Percentiles rank a stretch among this genome's conserved stretches.
phyloP scores from a whole-genome alignment of 345 rosid genomes.

The Hibiscus tridactylites region DNA sequence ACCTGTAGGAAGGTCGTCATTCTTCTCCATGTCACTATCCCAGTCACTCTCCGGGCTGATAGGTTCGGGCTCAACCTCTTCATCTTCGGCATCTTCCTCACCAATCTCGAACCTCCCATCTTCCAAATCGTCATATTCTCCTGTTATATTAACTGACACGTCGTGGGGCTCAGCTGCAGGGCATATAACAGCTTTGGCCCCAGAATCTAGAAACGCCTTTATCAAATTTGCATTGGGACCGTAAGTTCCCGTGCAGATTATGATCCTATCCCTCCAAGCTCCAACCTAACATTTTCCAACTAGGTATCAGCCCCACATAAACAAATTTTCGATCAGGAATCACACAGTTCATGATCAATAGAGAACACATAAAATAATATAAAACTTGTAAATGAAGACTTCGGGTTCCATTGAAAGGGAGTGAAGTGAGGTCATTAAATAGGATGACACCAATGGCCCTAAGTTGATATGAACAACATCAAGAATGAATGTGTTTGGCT shows the following conservation, averaged over 20 bases:
- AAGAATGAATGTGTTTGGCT: background rate
- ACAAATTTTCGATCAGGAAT: background rate
- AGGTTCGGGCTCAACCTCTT: conserved; percentile 44
- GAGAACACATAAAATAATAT: background rate
- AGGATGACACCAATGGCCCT: background rate
- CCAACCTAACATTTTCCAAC: conserved; percentile 52
- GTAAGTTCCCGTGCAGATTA: conserved; percentile 71
- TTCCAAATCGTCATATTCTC: conserved; percentile 41
- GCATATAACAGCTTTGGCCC: conserved; percentile 84
- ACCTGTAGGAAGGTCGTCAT: conserved; percentile 21
- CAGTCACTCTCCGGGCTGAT: conserved; percentile 76
- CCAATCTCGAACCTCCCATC: conserved; percentile 87
- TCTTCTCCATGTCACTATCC: conserved; percentile 78
- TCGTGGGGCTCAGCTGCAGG: conserved; percentile 68
- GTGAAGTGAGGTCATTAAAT: background rate
- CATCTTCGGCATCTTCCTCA: conserved; percentile 81
- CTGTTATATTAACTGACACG: conserved; percentile 41
- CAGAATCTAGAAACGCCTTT: conserved; percentile 64
- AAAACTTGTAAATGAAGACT: background rate
- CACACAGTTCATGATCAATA: background rate
- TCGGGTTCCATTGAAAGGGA: background rate
- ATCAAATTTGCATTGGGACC: conserved; percentile 48
- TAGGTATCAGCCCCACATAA: conserved; percentile 3
- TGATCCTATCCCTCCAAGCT: conserved; percentile 96
- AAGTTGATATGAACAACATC: background rate